A percentile compares a stretch with the other conserved stretches of the same genome.
Evolutionary conservation across 371 early-diverging fungal genomes (phyloP).

Genomic region (Apophysomyces variabilis): DNA sequence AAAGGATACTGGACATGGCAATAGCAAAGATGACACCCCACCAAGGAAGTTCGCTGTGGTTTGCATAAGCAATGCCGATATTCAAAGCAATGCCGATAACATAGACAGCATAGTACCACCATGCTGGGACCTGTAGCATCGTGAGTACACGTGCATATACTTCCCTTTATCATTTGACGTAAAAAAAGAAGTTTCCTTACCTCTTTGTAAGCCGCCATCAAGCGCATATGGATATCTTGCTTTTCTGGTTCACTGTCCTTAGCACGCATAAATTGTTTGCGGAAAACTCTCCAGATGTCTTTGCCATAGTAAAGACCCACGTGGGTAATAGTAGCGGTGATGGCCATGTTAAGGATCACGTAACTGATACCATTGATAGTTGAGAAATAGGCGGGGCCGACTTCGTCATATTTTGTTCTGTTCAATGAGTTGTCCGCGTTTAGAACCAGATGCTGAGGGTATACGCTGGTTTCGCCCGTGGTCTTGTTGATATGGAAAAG

Average conservation of each 20-base stretch:
- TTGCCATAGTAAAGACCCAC: conserved; percentile 46
- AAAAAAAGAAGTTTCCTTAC: conserved; percentile 22
- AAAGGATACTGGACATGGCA: conserved; percentile 44
- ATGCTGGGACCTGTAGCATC: conserved; percentile 68
- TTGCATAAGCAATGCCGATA: conserved; percentile 65
- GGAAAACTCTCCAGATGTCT: conserved; percentile 19
- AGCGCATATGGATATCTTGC: conserved; percentile 34
- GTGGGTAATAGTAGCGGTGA: conserved; percentile 53
- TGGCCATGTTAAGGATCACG: conserved; percentile 32
- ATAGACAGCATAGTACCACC: conserved; percentile 77
- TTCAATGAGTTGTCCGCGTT: conserved; percentile 34
- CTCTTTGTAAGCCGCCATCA: conserved; percentile 44
- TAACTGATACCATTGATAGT: conserved; percentile 22
- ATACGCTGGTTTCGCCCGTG: conserved; percentile 23
- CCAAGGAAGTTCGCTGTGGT: conserved; percentile 62
- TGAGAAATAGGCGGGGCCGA: conserved; percentile 33
- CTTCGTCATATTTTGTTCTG: conserved; percentile 24
- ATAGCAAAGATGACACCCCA: conserved; percentile 77
- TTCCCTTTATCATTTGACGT: conserved; percentile 12
- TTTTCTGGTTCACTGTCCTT: conserved; percentile 5
- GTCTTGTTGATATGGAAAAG: conserved; percentile 25
- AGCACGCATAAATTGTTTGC: conserved; percentile 1
- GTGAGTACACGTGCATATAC: conserved; percentile 19
- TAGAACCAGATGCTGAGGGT: conserved; percentile 44
- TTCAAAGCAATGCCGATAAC: conserved; percentile 61